phyloP scores from a whole-genome alignment of 176 grass and related monocot species.

The Zoysia pacifica region DNA sequence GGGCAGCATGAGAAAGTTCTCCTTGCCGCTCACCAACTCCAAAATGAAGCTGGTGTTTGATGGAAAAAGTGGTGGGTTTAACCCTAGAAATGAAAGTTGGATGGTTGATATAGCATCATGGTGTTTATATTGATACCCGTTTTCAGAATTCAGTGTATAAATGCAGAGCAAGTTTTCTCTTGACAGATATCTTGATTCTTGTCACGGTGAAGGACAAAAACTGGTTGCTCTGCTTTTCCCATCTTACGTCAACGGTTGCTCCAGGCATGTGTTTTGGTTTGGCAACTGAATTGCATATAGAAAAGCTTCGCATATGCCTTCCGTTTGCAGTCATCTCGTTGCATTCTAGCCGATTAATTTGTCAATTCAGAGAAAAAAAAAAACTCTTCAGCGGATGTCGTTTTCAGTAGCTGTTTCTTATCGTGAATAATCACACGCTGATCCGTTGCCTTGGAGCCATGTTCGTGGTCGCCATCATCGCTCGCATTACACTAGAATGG shows the following conservation, averaged over 20 bases:
- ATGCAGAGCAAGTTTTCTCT: not conserved
- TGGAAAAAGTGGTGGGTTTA: conserved; percentile 58
- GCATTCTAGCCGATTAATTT: too few relatives aligned
- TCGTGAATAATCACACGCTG: not conserved
- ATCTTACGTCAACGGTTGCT: not conserved
- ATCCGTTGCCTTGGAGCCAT: conserved; percentile 20
- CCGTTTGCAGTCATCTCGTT: too few relatives aligned
- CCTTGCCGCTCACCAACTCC: too few relatives aligned
- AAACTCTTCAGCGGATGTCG: not conserved
- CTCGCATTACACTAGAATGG: not conserved
- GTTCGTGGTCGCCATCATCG: conserved; percentile 33
- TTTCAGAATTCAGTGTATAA: not conserved
- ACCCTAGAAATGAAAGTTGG: conserved; percentile 54
- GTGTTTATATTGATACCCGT: not conserved
- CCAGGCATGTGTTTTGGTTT: too few relatives aligned
- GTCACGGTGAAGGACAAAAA: not conserved
- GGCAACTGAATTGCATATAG: too few relatives aligned
- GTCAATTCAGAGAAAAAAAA: too few relatives aligned
- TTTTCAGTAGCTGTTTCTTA: conserved; percentile 15
- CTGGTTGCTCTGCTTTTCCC: not conserved
- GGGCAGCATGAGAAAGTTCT: too few relatives aligned
- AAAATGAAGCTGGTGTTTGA: too few relatives aligned
- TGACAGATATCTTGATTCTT: not conserved
- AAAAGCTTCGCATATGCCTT: too few relatives aligned
- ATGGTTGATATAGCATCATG: conserved; percentile 15